A percentile compares a stretch with the other conserved stretches of the same genome.
Evolutionary conservation across 306 rosid genomes (phyloP).

Genomic region (Gleditsia sinensis): DNA sequence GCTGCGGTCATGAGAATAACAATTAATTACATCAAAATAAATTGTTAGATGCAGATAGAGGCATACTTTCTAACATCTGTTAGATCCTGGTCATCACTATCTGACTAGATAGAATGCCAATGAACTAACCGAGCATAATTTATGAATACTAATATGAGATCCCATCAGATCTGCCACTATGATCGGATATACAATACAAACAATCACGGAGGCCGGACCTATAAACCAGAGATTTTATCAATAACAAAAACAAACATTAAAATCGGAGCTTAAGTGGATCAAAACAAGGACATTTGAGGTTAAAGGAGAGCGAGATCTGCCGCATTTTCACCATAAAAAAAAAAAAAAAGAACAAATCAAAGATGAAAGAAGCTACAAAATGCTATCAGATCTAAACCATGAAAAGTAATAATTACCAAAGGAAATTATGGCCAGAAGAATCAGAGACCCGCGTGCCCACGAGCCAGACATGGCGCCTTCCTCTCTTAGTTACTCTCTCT

Average conservation of each 20-base stretch:
- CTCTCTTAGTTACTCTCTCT: conserved; percentile 1
- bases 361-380: neutral
- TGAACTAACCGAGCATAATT: neutral
- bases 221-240: neutral
- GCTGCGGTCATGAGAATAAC: too few species aligned
- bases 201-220: neutral
- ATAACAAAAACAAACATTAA: neutral
- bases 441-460: conserved; percentile 59
- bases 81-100: too few species aligned
- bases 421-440: conserved; percentile 62
- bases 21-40: too few species aligned
- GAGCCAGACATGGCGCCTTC: conserved; percentile 68
- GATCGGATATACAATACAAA: too few species aligned
- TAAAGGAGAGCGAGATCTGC: conserved; percentile 38
- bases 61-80: too few species aligned
- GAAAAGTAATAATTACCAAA: conserved; percentile 51
- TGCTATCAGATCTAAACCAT: conserved; percentile 35
- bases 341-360: too few species aligned
- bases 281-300: neutral
- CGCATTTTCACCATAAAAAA: too few species aligned
- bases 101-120: neutral
- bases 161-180: conserved; percentile 18
- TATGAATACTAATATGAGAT: conserved; percentile 25
- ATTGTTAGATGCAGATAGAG: too few species aligned
- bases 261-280: neutral